phyloP scores from a whole-genome alignment of 2,329 filamentous ascomycete species.

The Apiospora arundinis region DNA sequence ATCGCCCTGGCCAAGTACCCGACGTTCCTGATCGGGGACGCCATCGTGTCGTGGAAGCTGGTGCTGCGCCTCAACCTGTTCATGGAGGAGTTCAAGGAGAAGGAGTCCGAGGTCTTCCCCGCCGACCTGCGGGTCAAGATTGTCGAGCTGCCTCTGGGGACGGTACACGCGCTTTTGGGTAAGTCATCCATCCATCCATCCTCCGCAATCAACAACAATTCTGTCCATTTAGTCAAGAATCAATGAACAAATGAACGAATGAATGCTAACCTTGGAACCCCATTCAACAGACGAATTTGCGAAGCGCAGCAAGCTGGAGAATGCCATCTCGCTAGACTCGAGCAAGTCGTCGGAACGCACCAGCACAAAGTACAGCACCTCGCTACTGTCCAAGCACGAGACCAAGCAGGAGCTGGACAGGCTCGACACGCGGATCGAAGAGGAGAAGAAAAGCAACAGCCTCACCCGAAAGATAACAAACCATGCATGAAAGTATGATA shows the following conservation, averaged over 20 bases:
- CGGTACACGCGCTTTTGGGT: slow-evolving; percentile 25
- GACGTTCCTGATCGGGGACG: slow-evolving; percentile 41
- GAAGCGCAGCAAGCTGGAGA: slow-evolving; percentile 19
- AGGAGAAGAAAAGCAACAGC: not conserved
- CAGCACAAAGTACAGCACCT: not conserved
- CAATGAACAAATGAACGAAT: too few species aligned
- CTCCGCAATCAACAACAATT: too few species aligned
- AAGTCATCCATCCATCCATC: not conserved
- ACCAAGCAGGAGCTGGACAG: not conserved
- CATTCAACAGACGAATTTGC: slow-evolving; percentile 22
- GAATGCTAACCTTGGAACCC: not conserved
- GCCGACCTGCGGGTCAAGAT: slow-evolving; percentile 26
- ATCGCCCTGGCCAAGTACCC: slow-evolving; percentile 41
- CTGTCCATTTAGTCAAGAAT: too few species aligned
- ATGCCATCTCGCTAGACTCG: not conserved
- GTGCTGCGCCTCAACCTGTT: slow-evolving; percentile 42
- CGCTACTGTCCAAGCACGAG: not conserved
- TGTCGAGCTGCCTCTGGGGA: slow-evolving; percentile 30
- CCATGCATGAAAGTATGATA: too few species aligned
- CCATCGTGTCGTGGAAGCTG: slow-evolving; percentile 44
- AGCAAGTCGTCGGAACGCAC: not conserved
- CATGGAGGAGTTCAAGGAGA: slow-evolving; percentile 44
- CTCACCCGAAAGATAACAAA: too few species aligned
- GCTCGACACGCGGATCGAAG: not conserved
- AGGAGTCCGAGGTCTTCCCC: slow-evolving; percentile 40